A percentile compares a stretch with the other conserved stretches of the same genome.
Conservation (phyloP, 345 rosid species). For the Bretschneidera sinensis region DNA sequence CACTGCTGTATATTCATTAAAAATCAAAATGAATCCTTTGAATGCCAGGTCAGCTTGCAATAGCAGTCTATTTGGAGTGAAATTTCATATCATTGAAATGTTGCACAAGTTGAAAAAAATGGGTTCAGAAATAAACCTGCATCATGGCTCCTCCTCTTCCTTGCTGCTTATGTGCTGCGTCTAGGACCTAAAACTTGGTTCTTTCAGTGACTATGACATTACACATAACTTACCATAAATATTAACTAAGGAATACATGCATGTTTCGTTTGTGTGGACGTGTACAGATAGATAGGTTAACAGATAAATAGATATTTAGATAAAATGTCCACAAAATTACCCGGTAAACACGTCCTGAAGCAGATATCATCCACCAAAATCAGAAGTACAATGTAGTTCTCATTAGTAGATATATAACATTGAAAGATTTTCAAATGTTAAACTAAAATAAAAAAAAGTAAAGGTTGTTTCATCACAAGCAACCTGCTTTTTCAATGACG, state of each 20-base stretch:
- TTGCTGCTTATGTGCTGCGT: constrained; percentile 73
- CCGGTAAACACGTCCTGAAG: constrained; percentile 73
- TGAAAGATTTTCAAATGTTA: not conserved
- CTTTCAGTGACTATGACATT: constrained; percentile 3
- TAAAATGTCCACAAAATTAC: constrained; percentile 24
- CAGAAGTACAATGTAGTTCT: constrained; percentile 5
- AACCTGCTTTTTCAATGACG: constrained; percentile 85
- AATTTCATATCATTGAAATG: too few species aligned
- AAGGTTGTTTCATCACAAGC: not conserved
- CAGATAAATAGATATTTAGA: not conserved
- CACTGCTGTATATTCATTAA: not conserved
- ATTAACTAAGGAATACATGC: too few species aligned
- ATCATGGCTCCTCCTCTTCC: constrained; percentile 96
- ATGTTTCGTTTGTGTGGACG: not conserved
- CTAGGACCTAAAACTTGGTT: constrained; percentile 51
- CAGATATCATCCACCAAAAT: constrained; percentile 13
- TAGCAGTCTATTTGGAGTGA: not conserved
- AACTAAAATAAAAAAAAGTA: not conserved
- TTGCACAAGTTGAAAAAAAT: not conserved
- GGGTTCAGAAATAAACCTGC: constrained; percentile 41
- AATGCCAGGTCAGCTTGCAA: not conserved
- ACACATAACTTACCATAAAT: not conserved
- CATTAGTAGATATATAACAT: constrained; percentile 5
- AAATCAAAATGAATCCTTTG: too few species aligned
- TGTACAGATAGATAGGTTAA: not conserved